Base-by-base conservation (phyloP, 257 asterid species). In the Echium plantagineum region DNA sequence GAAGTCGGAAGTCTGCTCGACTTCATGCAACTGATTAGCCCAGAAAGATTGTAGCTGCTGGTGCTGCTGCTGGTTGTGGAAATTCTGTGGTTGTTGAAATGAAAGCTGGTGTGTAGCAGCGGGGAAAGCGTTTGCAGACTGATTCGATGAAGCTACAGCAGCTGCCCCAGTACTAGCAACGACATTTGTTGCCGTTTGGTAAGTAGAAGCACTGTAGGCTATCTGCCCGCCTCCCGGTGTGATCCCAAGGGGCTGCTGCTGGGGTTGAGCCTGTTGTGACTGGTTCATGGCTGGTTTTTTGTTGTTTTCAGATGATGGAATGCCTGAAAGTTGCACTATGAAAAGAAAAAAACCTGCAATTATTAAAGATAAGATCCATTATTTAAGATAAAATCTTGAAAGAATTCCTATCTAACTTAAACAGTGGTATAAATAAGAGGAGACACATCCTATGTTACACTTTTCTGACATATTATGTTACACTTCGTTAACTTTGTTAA, bases 31-130 rank as follows among this genome's bases (percentile, higher is more conserved):
- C 65, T 83, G 87, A 28, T 47, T 69, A 5, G 78, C 74, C 90
- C 87, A 83, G 67, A 83, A 83, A 9, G 80, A 69, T 62, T 78
- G 83, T 24, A 80, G 80, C 56, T 78, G 83, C 57, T 80, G 82
- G 17, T 80, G 80, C 31, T 75, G 86, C 59, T 78, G 82, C 54
- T 75, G 88, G 20, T 22, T 68, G 6, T 70, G 82, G 22, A 82
- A 78, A 9, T 78, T 79, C 55, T 71, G 81, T 35, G 80, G 66
- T 64, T 79, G 89, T 60, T 68, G 80, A 78, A 55, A 77, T 59
- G 77, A 72, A 32, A 77, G 76, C 59, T 80, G 84, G 15, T 79
- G 79, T 42, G 72, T 77, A n/a, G 66, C 26, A 35, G 73, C 53
- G 46, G 80, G 46, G 20, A 58, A 75, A 63, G 70, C 22, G 21